Evolutionary conservation across 1,284 basidiomycete genomes (phyloP).

Genomic region (Apiotrichum siamense): DNA sequence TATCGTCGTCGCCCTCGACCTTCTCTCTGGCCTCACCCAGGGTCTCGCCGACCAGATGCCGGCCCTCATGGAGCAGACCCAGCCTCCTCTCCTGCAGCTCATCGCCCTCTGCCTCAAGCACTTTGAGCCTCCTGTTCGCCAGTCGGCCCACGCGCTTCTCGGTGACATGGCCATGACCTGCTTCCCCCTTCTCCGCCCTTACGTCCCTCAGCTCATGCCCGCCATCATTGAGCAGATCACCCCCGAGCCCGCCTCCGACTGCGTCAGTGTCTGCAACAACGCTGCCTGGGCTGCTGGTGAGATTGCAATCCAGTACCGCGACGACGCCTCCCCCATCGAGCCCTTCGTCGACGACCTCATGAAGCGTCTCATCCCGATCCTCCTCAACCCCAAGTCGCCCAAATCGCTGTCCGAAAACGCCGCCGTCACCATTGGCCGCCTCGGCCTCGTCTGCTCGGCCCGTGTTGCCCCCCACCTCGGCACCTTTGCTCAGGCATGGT

Average conservation of each 20-base stretch:
- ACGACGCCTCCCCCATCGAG: slow-evolving; percentile 54
- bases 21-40: slow-evolving; percentile 91
- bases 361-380: slow-evolving; percentile 81
- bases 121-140: slow-evolving; percentile 88
- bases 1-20: slow-evolving; percentile 91
- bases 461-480: slow-evolving; percentile 84
- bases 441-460: slow-evolving; percentile 84
- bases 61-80: slow-evolving; percentile 59
- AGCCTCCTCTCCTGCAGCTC: slow-evolving; percentile 71
- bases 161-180: slow-evolving; percentile 98
- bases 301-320: slow-evolving; percentile 75
- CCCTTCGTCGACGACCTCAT: slow-evolving; percentile 85
- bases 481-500: slow-evolving; percentile 93
- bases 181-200: slow-evolving; percentile 66
- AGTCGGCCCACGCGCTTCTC: slow-evolving; percentile 93
- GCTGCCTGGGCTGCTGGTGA: slow-evolving; percentile 99
- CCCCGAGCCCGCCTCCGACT: slow-evolving; percentile 64
- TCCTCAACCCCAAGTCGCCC: slow-evolving; percentile 82
- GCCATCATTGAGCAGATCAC: slow-evolving; percentile 86
- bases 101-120: slow-evolving; percentile 83
- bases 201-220: slow-evolving; percentile 80
- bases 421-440: slow-evolving; percentile 96
- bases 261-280: slow-evolving; percentile 96
- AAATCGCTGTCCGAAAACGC: slow-evolving; percentile 96
- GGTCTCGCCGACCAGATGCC: slow-evolving; percentile 77